phyloP scores from a whole-genome alignment of 208 protist species.

The Endotrypanum monterogeii region DNA sequence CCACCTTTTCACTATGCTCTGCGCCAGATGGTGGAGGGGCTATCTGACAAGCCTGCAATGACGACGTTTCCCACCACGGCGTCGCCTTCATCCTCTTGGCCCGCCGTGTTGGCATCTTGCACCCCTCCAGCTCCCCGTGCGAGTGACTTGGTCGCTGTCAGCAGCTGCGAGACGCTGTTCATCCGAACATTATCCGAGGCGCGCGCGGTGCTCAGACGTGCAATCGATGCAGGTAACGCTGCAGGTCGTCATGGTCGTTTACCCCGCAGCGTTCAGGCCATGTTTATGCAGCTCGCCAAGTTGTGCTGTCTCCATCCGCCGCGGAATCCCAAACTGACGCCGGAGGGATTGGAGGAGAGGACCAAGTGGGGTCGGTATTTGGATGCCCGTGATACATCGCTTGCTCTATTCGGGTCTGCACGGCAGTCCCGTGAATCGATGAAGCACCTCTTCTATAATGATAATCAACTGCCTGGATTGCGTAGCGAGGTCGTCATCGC shows the following conservation, averaged over 20 bases:
- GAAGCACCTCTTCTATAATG: slow-evolving; percentile 87
- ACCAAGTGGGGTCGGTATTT: slow-evolving; percentile 81
- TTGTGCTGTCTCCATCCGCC: slow-evolving; percentile 75
- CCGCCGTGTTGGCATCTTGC: slow-evolving; percentile 17
- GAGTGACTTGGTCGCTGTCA: slow-evolving; percentile 51
- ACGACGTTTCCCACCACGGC: background rate
- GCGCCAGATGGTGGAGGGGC: slow-evolving; percentile 30
- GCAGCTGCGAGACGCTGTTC: slow-evolving; percentile 57
- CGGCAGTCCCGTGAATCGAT: slow-evolving; percentile 84
- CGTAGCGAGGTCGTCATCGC: slow-evolving; percentile 65
- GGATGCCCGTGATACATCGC: slow-evolving; percentile 85
- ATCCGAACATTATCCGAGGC: slow-evolving; percentile 64
- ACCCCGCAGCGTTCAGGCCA: slow-evolving; percentile 46
- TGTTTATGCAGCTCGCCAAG: slow-evolving; percentile 68
- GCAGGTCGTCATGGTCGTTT: slow-evolving; percentile 25
- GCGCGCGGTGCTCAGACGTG: slow-evolving; percentile 51
- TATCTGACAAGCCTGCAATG: slow-evolving; percentile 9
- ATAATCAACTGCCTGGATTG: slow-evolving; percentile 69
- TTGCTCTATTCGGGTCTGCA: slow-evolving; percentile 82
- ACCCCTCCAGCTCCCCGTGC: slow-evolving; percentile 22
- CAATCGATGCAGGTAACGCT: slow-evolving; percentile 43
- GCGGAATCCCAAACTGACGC: slow-evolving; percentile 77
- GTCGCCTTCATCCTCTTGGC: slow-evolving; percentile 2
- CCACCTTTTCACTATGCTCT: slow-evolving; percentile 41
- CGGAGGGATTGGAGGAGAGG: slow-evolving; percentile 68